Base-by-base conservation (phyloP, 352 stramenopile species). In the Phytophthora pluvialis region DNA sequence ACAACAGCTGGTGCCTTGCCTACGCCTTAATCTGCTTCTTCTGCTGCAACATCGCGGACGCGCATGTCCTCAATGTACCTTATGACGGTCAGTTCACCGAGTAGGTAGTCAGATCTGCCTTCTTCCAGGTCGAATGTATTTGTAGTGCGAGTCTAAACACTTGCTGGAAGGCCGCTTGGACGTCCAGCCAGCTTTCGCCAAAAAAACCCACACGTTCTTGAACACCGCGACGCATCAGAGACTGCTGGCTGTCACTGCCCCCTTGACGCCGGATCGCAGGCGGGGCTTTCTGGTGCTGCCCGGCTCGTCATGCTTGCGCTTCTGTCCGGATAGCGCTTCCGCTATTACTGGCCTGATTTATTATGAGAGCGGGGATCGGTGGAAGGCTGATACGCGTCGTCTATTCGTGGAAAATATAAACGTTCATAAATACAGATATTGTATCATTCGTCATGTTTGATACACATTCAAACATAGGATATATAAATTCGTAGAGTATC, bases 161-260 rank as follows among this genome's bases (percentile, higher is more conserved):
- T 56, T 45, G 33, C 31, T 36, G 18, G 33, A 36, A 3, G 48
- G 48, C 12, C 8, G 3, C 33, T 56, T 56, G 21, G 42, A 56
- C 6, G 48, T 56, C 48, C 33, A 56, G 10, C 48, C 35, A n/a
- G 47, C 50, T 48, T 58, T 58, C 50, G 3, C 13, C 26, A 59
- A 16, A 25, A 38, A 26, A 4, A 25, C 50, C 50, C 36, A 58
- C 50, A 18, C 26, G 8, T 12, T 13, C 15, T 58, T 58, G 36
- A 58, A 58, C 50, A 40, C 38, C 5, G 15, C 38, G 48, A 48
- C 25, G 16, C 50, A 21, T 18, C 50, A 36, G 12, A 58, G 15
- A 58, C 36, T 31, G 13, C 36, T 49, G 8, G 26, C 26, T n/a
- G 38, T 32, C 38, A 3, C 15, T 18, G 25, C n/a, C 10, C 7